Base-by-base conservation (phyloP, 495 filamentous ascomycete species). In the Stereocaulon alpinum region DNA sequence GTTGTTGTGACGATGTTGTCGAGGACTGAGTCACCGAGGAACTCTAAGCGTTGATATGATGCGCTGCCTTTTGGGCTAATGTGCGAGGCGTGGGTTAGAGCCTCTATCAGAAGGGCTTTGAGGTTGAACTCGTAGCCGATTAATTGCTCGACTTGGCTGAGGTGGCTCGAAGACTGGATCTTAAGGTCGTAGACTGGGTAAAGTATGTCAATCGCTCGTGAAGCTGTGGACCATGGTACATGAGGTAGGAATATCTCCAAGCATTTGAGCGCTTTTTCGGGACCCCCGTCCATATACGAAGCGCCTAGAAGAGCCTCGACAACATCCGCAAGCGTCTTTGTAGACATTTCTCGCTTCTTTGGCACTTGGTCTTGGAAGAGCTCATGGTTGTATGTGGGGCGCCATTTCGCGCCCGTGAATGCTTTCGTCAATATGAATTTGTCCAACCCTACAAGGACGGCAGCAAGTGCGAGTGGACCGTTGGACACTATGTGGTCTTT, bases 41-140 rank as follows among this genome's bases (percentile, higher is more conserved):
- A 97, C 68, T 98, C 93, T 15, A 96, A 78, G 0, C 91, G 84
- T 63, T 97, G 86, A 68, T 94, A 88, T 7, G 86, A 91, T 40
- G 81, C 74, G 1, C 72, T 72, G 9, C 69, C 67, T 22, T 58
- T 62, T 6, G 61, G 55, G n/a, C 69, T 66, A 55, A 80, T 74
- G 44, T 73, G 69, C 3, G 90, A 95, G 0, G 85, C 74, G 67
- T 96, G 93, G 0, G 91, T 96, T 34, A 95, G 75, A 3, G 91
- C 88, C 72, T 96, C 91, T 18, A 86, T 65, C n/a, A 96, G 75
- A 2, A 96, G 76, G 12, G 77, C 64, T 56, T 82, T 81, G 61
- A 89, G 83, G 0, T 63, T 74, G 74, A 96, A 98, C 0, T 64
- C 75, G 72, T 96, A 88, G 4, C 82, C 83, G 34, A 89, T 71